These are phyloP conservation scores for Drechslerella coelobrocha DNA, from an alignment of 2,329 filamentous ascomycete species.

Conservation along the genomic window DNA sequence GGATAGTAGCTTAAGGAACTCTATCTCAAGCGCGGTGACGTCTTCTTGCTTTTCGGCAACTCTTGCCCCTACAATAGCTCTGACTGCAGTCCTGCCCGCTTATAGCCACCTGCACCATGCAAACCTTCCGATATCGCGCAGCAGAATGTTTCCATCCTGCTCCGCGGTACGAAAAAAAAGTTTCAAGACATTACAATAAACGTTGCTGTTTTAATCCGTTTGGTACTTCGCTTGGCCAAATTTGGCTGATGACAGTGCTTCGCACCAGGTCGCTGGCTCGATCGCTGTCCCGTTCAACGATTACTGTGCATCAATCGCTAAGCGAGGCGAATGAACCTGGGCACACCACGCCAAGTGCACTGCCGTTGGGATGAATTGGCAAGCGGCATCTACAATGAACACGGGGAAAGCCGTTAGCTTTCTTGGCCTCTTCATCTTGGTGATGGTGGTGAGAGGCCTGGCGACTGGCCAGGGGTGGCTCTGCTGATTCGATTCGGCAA, in stretches of 20 bases:
- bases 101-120: not conserved
- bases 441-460: not conserved
- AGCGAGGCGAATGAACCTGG: not conserved
- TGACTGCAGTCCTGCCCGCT: not conserved
- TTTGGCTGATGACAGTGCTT: not conserved
- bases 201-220: not conserved
- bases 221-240: not conserved
- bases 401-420: not conserved
- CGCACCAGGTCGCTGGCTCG: not conserved
- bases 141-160: not conserved
- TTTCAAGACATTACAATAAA: not conserved
- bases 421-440: too few relatives aligned
- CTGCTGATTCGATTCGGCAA: conserved; percentile 1
- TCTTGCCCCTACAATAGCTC: not conserved
- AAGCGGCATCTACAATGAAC: not conserved
- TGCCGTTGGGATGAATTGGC: not conserved
- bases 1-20: not conserved
- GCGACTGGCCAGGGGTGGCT: not conserved
- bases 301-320: not conserved
- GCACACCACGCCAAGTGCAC: not conserved
- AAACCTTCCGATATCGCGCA: not conserved
- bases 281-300: not conserved
- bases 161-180: not conserved
- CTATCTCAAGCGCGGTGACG: not conserved
- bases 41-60: not conserved